Percentiles rank a stretch among this genome's conserved stretches.
These are phyloP conservation scores for Aspergillus neotritici DNA, from an alignment of 2,329 filamentous ascomycete species.

Conservation along the genomic window DNA sequence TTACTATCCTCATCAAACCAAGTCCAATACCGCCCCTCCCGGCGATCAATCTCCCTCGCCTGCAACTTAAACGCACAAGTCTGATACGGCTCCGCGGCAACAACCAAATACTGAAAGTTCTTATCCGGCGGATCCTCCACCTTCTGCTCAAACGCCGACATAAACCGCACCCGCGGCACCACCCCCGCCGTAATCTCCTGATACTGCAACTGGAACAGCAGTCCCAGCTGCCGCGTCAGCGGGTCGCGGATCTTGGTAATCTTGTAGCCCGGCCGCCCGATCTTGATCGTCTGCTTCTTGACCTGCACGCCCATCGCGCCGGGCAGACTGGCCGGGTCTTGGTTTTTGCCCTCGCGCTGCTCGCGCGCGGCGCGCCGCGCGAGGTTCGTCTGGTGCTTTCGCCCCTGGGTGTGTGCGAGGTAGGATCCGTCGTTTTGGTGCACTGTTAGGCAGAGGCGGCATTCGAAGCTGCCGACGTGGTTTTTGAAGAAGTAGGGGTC, in stretches of 20 bases:
- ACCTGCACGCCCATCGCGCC: slow-evolving; percentile 71
- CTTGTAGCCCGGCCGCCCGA: slow-evolving; percentile 92
- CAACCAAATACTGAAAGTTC: slow-evolving; percentile 87
- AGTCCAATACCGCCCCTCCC: slow-evolving; percentile 81
- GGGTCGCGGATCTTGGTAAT: slow-evolving; percentile 94
- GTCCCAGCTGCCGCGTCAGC: slow-evolving; percentile 76
- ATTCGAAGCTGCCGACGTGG: slow-evolving; percentile 97
- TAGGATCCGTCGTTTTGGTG: slow-evolving; percentile 99
- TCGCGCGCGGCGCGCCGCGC: slow-evolving; percentile 93
- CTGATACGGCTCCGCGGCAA: slow-evolving; percentile 96
- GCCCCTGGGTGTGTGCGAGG: slow-evolving; percentile 94
- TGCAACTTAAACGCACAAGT: slow-evolving; percentile 96
- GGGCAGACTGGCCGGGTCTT: slow-evolving; percentile 60
- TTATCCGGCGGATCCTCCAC: slow-evolving; percentile 88
- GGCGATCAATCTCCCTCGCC: slow-evolving; percentile 82
- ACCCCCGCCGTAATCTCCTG: slow-evolving; percentile 77
- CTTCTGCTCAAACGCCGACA: slow-evolving; percentile 96
- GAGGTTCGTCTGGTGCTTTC: slow-evolving; percentile 98
- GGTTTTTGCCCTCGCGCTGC: slow-evolving; percentile 73
- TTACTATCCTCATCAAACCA: slow-evolving; percentile 95
- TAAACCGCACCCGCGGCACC: slow-evolving; percentile 82
- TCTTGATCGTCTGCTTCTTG: slow-evolving; percentile 85
- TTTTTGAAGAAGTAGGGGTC: slow-evolving; percentile 99
- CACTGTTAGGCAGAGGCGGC: slow-evolving; percentile 90
- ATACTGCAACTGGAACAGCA: slow-evolving; percentile 95